Conservation (phyloP, 805 yeast genomes). For the Candida lessepsii region DNA sequence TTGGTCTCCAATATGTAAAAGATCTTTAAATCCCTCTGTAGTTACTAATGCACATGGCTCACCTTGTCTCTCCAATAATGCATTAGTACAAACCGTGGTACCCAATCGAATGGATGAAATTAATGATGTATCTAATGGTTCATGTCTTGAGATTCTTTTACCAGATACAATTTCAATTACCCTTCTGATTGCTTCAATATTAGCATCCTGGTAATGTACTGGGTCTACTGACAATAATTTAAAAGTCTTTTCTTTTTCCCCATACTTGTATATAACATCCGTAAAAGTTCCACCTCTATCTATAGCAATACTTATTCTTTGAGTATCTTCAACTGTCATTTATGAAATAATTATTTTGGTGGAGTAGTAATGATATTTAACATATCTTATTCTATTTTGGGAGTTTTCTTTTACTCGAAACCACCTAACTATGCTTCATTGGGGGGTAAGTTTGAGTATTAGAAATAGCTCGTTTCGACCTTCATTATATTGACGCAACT, state of each 20-base stretch:
- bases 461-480: conserved; percentile 1
- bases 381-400: neutral
- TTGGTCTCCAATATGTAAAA: conserved; percentile 23
- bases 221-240: conserved; percentile 89
- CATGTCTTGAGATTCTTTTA: conserved; percentile 32
- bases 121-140: conserved; percentile 18
- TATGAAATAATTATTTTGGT: neutral
- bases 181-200: conserved; percentile 82
- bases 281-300: conserved; percentile 30
- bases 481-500: neutral
- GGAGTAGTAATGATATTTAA: neutral
- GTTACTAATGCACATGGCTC: conserved; percentile 20
- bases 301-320: conserved; percentile 18
- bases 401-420: neutral
- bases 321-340: conserved; percentile 12
- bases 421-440: neutral
- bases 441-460: neutral
- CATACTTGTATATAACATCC: conserved; percentile 40
- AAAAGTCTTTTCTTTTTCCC: conserved; percentile 50
- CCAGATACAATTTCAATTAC: conserved; percentile 61
- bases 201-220: conserved; percentile 79
- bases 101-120: conserved; percentile 27
- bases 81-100: conserved; percentile 29
- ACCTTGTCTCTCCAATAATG: conserved; percentile 23
- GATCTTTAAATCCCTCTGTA: conserved; percentile 22